A percentile compares a stretch with the other conserved stretches of the same genome.
Conservation (phyloP, 768 basidiomycete genomes). For the Boletus reticuloceps region DNA sequence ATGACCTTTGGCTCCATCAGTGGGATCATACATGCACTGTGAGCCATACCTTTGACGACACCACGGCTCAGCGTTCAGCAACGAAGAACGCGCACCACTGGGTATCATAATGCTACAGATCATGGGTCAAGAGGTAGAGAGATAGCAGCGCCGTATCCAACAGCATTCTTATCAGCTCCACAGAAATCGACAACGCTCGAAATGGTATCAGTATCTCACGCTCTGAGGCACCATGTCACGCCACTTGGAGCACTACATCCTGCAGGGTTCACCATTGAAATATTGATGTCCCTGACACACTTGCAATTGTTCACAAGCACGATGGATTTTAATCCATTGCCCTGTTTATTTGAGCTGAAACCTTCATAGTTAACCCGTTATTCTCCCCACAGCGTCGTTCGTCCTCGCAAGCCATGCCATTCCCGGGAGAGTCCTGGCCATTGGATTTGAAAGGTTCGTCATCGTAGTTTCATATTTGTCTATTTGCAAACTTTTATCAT, state of each 20-base stretch:
- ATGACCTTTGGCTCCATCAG: slow-evolving; percentile 2
- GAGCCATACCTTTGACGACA: slow-evolving; percentile 12
- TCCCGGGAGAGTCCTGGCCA: slow-evolving; percentile 15
- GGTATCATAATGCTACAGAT: slow-evolving; percentile 2
- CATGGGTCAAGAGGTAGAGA: slow-evolving; percentile 17
- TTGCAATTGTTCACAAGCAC: no score
- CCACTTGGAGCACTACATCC: no score
- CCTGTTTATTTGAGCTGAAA: not conserved
- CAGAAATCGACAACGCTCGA: slow-evolving; percentile 11
- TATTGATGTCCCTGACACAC: no score
- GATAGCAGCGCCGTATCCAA: not conserved
- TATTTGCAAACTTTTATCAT: not conserved
- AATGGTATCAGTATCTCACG: slow-evolving; percentile 1
- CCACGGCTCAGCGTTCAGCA: not conserved
- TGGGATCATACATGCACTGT: not conserved
- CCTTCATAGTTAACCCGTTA: not conserved
- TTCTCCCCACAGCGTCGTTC: not conserved
- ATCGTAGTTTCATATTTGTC: not conserved
- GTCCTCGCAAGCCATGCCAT: slow-evolving; percentile 8
- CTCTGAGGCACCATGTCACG: not conserved
- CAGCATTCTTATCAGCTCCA: slow-evolving; percentile 21
- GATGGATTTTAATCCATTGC: no score
- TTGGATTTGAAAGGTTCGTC: slow-evolving; percentile 11
- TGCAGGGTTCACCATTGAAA: no score
- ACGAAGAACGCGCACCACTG: slow-evolving; percentile 6